Evolutionary conservation across 768 basidiomycete species (phyloP).

Genomic region (Tephrocybe sp.): DNA sequence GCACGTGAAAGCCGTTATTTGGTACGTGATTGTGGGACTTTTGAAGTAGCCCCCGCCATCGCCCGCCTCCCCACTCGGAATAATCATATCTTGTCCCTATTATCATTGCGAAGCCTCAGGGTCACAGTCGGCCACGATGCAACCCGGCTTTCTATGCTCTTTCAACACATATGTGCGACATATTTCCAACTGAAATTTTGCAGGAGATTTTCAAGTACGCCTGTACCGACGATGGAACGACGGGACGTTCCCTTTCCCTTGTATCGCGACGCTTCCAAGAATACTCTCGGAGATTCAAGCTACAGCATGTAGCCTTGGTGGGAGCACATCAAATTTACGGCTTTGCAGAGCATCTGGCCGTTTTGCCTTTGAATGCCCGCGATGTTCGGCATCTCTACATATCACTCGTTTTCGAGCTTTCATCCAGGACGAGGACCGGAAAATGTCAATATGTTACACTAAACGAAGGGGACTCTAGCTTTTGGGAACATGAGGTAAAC

Average conservation of each 20-base stretch:
- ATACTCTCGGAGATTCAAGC: slow-evolving; percentile 22
- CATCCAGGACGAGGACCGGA: slow-evolving; percentile 3
- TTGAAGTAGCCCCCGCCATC: no score
- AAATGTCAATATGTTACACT: slow-evolving; percentile 1
- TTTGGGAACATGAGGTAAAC: slow-evolving; percentile 16
- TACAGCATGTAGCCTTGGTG: slow-evolving; percentile 28
- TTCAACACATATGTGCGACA: neutral
- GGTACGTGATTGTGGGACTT: no score
- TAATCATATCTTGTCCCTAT: neutral
- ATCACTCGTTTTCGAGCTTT: slow-evolving; percentile 17
- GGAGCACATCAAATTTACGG: slow-evolving; percentile 23
- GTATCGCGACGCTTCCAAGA: slow-evolving; percentile 30
- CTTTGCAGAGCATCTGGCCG: slow-evolving; percentile 22
- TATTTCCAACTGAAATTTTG: slow-evolving; percentile 27
- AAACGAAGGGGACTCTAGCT: neutral
- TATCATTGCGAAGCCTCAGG: neutral
- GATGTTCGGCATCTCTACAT: slow-evolving; percentile 29
- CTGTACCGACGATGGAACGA: slow-evolving; percentile 33
- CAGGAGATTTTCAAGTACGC: slow-evolving; percentile 29
- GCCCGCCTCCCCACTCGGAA: neutral
- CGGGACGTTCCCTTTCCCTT: slow-evolving; percentile 34
- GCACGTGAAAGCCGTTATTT: no score
- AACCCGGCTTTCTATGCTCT: neutral
- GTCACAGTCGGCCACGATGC: neutral
- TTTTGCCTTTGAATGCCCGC: slow-evolving; percentile 19